Evolutionary conservation across 208 protist species (phyloP).

Genomic region (Herpetomonas muscarum): DNA sequence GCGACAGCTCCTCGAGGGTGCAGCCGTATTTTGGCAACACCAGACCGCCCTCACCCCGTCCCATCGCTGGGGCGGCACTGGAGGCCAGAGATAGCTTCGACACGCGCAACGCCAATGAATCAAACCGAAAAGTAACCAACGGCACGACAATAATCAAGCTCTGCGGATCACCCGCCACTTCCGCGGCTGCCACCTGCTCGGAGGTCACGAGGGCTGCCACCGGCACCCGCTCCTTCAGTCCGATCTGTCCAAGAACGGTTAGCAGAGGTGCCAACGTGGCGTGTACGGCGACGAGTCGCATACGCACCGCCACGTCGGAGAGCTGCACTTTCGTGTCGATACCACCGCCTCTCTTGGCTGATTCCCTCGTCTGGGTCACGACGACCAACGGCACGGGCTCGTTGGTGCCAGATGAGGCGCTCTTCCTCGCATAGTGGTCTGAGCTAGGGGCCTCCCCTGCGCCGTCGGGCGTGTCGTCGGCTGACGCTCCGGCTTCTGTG

Average conservation of each 20-base stretch:
- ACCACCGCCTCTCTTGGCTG: too few relatives aligned
- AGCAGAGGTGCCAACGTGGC: constrained; percentile 8
- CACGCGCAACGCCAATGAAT: constrained; percentile 17
- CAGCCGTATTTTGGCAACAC: constrained; percentile 8
- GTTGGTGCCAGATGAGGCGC: too few relatives aligned
- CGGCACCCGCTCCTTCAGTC: constrained; percentile 8
- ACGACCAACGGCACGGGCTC: too few relatives aligned
- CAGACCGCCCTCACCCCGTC: neutral
- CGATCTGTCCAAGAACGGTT: constrained; percentile 5
- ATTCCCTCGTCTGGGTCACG: neutral
- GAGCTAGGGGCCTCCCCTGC: too few relatives aligned
- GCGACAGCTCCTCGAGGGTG: constrained; percentile 24
- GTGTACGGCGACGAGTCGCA: constrained; percentile 8
- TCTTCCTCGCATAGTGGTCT: too few relatives aligned
- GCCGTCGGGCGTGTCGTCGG: neutral
- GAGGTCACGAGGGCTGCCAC: constrained; percentile 1
- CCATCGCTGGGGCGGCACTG: constrained; percentile 2
- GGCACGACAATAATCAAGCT: constrained; percentile 25
- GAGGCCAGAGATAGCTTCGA: constrained; percentile 19
- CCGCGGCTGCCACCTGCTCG: neutral
- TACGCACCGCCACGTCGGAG: constrained; percentile 7
- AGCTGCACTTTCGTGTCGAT: constrained; percentile 13
- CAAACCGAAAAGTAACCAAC: constrained; percentile 11
- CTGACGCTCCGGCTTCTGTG: constrained; percentile 3
- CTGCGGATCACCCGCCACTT: neutral